These are phyloP conservation scores for Coemansia sp. DNA, from an alignment of 192 early-diverging fungal species.

Conservation along the genomic window DNA sequence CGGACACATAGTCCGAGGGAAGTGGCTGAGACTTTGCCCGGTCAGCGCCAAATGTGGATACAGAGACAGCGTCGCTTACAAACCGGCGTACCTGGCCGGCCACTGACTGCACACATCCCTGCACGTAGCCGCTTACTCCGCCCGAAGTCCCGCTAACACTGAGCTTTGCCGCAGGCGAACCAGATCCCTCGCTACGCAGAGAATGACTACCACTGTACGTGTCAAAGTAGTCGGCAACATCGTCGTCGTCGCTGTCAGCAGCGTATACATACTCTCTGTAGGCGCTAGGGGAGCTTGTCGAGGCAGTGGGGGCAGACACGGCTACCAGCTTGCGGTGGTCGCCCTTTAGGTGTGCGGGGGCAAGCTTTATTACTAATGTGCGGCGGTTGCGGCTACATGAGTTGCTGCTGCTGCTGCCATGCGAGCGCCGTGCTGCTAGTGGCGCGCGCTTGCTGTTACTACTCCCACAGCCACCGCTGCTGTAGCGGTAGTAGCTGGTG, in stretches of 20 bases:
- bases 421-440: slow-evolving; percentile 14
- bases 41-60: slow-evolving; percentile 29
- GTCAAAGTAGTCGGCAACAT: slow-evolving; percentile 13
- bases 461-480: slow-evolving; percentile 2
- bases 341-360: slow-evolving; percentile 50
- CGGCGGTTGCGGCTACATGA: slow-evolving; percentile 25
- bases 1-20: slow-evolving; percentile 27
- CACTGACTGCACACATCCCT: slow-evolving; percentile 49
- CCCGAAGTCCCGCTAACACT: background rate
- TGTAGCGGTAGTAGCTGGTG: slow-evolving; percentile 1
- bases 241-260: slow-evolving; percentile 14
- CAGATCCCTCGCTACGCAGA: background rate
- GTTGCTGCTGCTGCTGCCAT: slow-evolving; percentile 6
- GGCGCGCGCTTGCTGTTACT: background rate
- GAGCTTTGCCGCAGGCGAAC: background rate
- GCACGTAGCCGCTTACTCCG: slow-evolving; percentile 45
- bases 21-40: slow-evolving; percentile 15
- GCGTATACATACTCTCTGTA: background rate
- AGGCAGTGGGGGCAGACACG: slow-evolving; percentile 16
- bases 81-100: slow-evolving; percentile 54
- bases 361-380: slow-evolving; percentile 54
- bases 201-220: background rate
- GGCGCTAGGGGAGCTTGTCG: background rate
- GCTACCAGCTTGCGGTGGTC: slow-evolving; percentile 45
- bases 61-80: slow-evolving; percentile 41